Conservation (phyloP, 2,329 filamentous ascomycete genomes). For the Pseudogymnoascus sp. region DNA sequence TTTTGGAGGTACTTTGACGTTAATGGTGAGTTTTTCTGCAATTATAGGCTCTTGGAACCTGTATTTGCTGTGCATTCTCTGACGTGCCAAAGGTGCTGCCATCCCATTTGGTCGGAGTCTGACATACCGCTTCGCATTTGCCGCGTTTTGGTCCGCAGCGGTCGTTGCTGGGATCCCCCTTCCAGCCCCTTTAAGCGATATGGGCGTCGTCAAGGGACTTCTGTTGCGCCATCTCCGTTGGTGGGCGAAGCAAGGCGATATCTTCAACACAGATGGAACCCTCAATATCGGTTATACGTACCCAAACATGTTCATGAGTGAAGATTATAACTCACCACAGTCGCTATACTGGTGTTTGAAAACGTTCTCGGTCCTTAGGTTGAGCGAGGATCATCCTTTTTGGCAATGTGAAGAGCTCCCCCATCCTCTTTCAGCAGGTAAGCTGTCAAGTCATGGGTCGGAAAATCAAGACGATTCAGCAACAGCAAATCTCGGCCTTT, state of each 20-base stretch:
- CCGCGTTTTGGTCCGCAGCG: slow-evolving; percentile 39
- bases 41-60: not conserved
- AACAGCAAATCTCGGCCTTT: not conserved
- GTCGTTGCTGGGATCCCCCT: slow-evolving; percentile 35
- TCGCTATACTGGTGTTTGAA: slow-evolving; percentile 48
- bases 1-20: slow-evolving; percentile 42
- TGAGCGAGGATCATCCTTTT: slow-evolving; percentile 33
- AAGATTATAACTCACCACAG: slow-evolving; percentile 50
- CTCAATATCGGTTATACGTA: slow-evolving; percentile 37
- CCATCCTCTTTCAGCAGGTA: slow-evolving; percentile 22
- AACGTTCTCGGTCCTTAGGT: slow-evolving; percentile 34
- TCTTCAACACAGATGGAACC: slow-evolving; percentile 41
- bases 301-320: slow-evolving; percentile 44
- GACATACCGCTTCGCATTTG: slow-evolving; percentile 43
- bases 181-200: slow-evolving; percentile 26
- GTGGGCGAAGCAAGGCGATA: slow-evolving; percentile 36
- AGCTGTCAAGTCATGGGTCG: not conserved
- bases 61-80: not conserved
- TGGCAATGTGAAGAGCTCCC: slow-evolving; percentile 35
- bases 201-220: slow-evolving; percentile 39
- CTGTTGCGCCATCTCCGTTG: slow-evolving; percentile 41
- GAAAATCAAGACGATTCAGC: slow-evolving; percentile 9
- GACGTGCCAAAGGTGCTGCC: slow-evolving; percentile 33
- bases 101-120: slow-evolving; percentile 44
- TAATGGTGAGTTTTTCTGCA: slow-evolving; percentile 27